phyloP scores from a whole-genome alignment of 768 basidiomycete genomes.

The Mycena vulgaris region DNA sequence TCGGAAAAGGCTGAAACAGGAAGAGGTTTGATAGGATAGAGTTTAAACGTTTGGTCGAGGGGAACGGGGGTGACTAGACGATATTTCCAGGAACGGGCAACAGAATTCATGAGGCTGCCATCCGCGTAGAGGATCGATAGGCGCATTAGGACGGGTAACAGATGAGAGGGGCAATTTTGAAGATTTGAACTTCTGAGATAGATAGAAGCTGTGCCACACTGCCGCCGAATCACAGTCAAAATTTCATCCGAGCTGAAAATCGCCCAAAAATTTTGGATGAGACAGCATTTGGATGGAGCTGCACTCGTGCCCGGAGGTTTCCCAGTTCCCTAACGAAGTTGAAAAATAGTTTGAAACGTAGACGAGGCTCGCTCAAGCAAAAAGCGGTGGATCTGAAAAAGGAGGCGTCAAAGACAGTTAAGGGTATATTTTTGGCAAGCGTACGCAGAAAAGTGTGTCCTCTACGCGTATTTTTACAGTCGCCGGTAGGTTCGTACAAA shows the following conservation, averaged over 20 bases:
- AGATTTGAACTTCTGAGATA: neutral
- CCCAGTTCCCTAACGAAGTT: slow-evolving; percentile 5
- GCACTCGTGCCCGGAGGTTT: slow-evolving; percentile 10
- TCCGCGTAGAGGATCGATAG: neutral
- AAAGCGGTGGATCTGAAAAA: slow-evolving; percentile 24
- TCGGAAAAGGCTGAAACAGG: neutral
- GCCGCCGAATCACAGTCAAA: slow-evolving; percentile 8
- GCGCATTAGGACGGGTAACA: neutral
- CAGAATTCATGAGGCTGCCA: neutral
- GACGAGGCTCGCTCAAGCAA: slow-evolving; percentile 3
- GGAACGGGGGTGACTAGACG: neutral
- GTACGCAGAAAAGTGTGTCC: slow-evolving; percentile 21
- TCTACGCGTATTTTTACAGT: slow-evolving; percentile 21
- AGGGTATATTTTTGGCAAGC: neutral
- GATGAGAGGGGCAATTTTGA: neutral
- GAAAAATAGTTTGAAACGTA: slow-evolving; percentile 13
- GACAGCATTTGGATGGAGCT: neutral
- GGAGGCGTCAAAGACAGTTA: neutral
- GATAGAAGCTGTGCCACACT: neutral
- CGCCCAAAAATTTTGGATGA: neutral
- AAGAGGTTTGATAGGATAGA: neutral
- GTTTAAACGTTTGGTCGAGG: neutral
- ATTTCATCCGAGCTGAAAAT: slow-evolving; percentile 6
- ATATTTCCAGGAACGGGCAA: neutral
- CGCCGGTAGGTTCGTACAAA: neutral